Evolutionary conservation across 371 early-diverging fungal genomes (phyloP), one percentile per base, ranked within the genome.

Genomic region (Apophysomyces elegans): DNA sequence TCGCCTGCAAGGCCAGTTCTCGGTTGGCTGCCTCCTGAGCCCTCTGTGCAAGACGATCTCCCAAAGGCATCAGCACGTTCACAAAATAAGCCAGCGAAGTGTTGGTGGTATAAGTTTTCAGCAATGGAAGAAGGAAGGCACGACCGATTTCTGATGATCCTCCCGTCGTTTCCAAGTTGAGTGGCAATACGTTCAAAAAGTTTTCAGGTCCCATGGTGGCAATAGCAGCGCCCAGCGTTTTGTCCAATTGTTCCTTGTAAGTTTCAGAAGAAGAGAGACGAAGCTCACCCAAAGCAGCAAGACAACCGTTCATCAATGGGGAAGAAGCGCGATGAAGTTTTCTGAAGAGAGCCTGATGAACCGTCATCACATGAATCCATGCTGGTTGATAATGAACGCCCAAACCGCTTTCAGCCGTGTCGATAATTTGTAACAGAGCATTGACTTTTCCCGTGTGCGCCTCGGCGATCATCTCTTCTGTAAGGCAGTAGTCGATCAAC

Each of bases 231-330:
- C 93, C 90, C 32, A 97, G 72, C 0, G 91, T 90, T 18, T 85
- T 85, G 59, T 96, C 96, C 43, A 96, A 80, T 64, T 95, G 93
- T 44, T 87, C 88, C 75, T 95, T 95, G 77, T 88, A 91, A 38
- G 92, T 84, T 78, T 95, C 95, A 38, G 86, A 88, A 26, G 89
- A 83, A 44, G 95, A 88, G 72, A 93, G 89, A 54, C 97, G 90
- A 68, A 96, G 84, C 38, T 86, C 87, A 56, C 92, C 88, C n/a
- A 96, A 74, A 18, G 88, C 73, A 9, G 79, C 74, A 13, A 95
- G 72, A 62, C 89, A 75, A 4, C 72, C 79, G 46, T 88, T 85
- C 79, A 95, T 81, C 43, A 89, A 62, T 5, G 86, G 87, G 26
- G 91, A 87, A 14, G 90, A 82, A 37, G 72, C 69, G 37, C 77